phyloP scores from a whole-genome alignment of 768 basidiomycete species.

The Rubroboletus pulcherrimus region DNA sequence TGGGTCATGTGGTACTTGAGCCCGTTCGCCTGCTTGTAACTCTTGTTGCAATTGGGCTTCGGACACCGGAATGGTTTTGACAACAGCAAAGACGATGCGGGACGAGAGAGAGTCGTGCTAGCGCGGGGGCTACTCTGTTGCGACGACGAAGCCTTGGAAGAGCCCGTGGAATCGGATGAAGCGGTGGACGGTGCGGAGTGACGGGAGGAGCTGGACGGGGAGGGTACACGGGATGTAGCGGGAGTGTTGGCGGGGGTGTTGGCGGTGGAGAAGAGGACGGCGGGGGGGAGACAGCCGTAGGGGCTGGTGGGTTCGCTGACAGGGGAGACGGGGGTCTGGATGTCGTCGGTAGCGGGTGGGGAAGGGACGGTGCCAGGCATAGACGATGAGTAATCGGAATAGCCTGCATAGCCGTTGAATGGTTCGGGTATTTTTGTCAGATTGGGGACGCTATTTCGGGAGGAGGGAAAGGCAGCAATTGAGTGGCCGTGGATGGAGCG shows the following conservation, averaged over 20 bases:
- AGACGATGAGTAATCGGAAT: slow-evolving; percentile 58
- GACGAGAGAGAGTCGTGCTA: slow-evolving; percentile 45
- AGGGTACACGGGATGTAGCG: slow-evolving; percentile 41
- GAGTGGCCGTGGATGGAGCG: slow-evolving; percentile 37
- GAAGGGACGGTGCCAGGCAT: slow-evolving; percentile 55
- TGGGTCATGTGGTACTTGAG: slow-evolving; percentile 94
- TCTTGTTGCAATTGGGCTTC: slow-evolving; percentile 93
- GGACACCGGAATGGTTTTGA: slow-evolving; percentile 92
- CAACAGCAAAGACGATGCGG: slow-evolving; percentile 58
- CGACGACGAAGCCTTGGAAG: slow-evolving; percentile 27
- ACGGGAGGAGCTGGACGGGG: slow-evolving; percentile 23
- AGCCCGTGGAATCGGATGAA: slow-evolving; percentile 23
- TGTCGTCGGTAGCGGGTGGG: slow-evolving; percentile 29
- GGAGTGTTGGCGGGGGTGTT: slow-evolving; percentile 48
- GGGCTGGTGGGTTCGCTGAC: slow-evolving; percentile 32
- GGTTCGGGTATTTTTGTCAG: slow-evolving; percentile 43
- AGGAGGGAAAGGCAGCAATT: slow-evolving; percentile 32
- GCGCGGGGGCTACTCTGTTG: slow-evolving; percentile 32
- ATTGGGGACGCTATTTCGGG: slow-evolving; percentile 26
- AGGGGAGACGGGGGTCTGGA: slow-evolving; percentile 26
- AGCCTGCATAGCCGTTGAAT: slow-evolving; percentile 68
- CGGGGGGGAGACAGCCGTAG: slow-evolving; percentile 60
- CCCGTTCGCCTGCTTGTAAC: slow-evolving; percentile 93
- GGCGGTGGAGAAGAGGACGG: slow-evolving; percentile 54
- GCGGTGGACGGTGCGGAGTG: slow-evolving; percentile 5